These are phyloP conservation scores for Toxicodendron radicans DNA, from an alignment of 345 rosid species.

Conservation along the genomic window DNA sequence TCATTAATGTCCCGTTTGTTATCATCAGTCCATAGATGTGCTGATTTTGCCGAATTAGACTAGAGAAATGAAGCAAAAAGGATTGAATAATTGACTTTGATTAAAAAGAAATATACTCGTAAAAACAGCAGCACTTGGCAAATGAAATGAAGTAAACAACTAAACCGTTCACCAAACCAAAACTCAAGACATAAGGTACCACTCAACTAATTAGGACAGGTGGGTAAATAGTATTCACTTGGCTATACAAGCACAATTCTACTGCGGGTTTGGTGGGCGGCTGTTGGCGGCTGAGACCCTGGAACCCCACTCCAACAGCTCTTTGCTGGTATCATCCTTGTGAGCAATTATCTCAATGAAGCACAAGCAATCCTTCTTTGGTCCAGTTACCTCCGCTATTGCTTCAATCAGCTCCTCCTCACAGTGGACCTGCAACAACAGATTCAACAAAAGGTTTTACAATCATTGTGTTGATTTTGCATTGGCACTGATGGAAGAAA, in stretches of 20 bases:
- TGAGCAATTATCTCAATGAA: slow-evolving; percentile 75
- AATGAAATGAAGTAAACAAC: too few relatives aligned
- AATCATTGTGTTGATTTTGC: too few relatives aligned
- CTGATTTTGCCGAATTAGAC: neutral
- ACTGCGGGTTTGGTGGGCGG: slow-evolving; percentile 51
- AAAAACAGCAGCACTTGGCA: neutral
- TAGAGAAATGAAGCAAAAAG: neutral
- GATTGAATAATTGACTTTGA: neutral
- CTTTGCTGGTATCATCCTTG: slow-evolving; percentile 89
- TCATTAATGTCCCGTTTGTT: neutral
- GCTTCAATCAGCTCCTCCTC: slow-evolving; percentile 73
- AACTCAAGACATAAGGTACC: neutral
- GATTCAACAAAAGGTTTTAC: neutral
- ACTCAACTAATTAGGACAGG: neutral
- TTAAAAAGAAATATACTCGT: neutral
- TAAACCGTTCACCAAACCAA: neutral
- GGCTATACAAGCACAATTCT: neutral
- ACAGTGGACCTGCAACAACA: slow-evolving; percentile 41
- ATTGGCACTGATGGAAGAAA: neutral
- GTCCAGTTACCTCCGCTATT: slow-evolving; percentile 48
- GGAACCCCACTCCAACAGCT: slow-evolving; percentile 77
- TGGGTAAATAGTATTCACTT: neutral
- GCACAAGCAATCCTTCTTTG: slow-evolving; percentile 66
- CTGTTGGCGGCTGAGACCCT: slow-evolving; percentile 78
- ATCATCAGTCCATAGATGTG: neutral